Percentiles rank a stretch among this genome's conserved stretches.
Conservation (phyloP, 305 asterid species). For the Ilex paraguariensis region DNA sequence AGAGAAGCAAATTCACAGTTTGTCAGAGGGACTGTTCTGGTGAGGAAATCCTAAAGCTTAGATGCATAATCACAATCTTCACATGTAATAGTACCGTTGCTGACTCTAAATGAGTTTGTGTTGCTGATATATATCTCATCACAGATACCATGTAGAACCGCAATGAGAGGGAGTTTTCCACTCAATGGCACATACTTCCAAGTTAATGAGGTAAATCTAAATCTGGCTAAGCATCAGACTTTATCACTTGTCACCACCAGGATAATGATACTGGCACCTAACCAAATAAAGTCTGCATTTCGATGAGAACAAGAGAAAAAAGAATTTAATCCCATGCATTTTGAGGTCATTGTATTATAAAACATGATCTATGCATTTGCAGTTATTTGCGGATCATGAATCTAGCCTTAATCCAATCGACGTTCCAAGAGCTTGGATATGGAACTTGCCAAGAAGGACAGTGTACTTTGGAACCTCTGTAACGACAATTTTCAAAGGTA, state of each 20-base stretch:
- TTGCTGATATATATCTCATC: slow-evolving; percentile 19
- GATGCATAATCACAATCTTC: not conserved
- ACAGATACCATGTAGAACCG: slow-evolving; percentile 91
- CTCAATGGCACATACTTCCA: slow-evolving; percentile 95
- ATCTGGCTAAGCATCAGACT: not conserved
- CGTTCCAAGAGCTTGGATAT: slow-evolving; percentile 66
- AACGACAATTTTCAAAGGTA: slow-evolving; percentile 81
- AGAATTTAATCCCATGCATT: not conserved
- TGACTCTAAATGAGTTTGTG: no score
- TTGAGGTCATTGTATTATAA: not conserved
- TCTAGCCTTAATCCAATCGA: slow-evolving; percentile 73
- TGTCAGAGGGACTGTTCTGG: slow-evolving; percentile 92
- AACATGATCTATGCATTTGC: slow-evolving; percentile 14
- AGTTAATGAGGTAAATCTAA: slow-evolving; percentile 72
- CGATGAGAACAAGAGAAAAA: no score
- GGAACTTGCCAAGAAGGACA: slow-evolving; percentile 77
- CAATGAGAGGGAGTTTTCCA: slow-evolving; percentile 93
- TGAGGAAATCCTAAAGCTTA: slow-evolving; percentile 24
- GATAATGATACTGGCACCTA: not conserved
- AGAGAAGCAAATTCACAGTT: slow-evolving; percentile 71
- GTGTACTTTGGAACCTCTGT: slow-evolving; percentile 95
- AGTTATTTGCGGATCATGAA: slow-evolving; percentile 89
- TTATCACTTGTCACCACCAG: not conserved
- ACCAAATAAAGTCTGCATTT: not conserved
- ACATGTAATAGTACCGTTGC: slow-evolving; percentile 4